These are phyloP conservation scores for Entophlyctis helioformis DNA, from an alignment of 192 early-diverging fungal species.

Conservation along the genomic window DNA sequence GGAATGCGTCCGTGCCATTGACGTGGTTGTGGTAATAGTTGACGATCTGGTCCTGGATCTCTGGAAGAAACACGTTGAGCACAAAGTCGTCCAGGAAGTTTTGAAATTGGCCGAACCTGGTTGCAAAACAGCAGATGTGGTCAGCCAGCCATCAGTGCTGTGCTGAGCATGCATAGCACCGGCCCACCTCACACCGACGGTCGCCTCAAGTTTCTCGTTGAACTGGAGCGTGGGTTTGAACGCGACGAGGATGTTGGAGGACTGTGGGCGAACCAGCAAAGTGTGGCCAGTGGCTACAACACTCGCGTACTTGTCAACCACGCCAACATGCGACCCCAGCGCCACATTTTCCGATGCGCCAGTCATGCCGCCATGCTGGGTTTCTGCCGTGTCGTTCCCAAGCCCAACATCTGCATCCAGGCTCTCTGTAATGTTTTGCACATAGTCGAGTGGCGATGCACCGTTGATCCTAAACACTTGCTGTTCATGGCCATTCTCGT, in stretches of 20 bases:
- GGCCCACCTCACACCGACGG: conserved; percentile 33
- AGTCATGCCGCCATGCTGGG: too few relatives aligned
- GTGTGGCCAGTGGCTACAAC: conserved; percentile 46
- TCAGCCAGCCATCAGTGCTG: too few relatives aligned
- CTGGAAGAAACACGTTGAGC: conserved; percentile 67
- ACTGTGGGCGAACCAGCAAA: conserved; percentile 50
- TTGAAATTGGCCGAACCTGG: conserved; percentile 37
- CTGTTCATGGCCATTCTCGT: too few relatives aligned
- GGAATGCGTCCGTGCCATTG: conserved; percentile 45
- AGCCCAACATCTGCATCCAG: too few relatives aligned
- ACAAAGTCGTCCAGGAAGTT: conserved; percentile 69
- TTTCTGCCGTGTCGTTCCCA: too few relatives aligned
- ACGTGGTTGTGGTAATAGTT: conserved; percentile 56
- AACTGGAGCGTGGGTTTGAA: conserved; percentile 59
- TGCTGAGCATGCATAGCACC: neutral
- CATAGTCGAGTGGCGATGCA: too few relatives aligned
- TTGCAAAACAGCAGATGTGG: neutral
- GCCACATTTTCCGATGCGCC: too few relatives aligned
- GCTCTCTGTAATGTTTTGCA: too few relatives aligned
- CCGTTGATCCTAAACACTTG: too few relatives aligned
- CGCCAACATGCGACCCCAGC: too few relatives aligned
- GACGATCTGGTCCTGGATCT: conserved; percentile 73
- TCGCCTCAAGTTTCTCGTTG: conserved; percentile 36
- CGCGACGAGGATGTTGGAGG: conserved; percentile 56
- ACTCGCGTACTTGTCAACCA: conserved; percentile 53